Conservation (phyloP, 352 stramenopile genomes). For the Halophytophthora batemanensis region DNA sequence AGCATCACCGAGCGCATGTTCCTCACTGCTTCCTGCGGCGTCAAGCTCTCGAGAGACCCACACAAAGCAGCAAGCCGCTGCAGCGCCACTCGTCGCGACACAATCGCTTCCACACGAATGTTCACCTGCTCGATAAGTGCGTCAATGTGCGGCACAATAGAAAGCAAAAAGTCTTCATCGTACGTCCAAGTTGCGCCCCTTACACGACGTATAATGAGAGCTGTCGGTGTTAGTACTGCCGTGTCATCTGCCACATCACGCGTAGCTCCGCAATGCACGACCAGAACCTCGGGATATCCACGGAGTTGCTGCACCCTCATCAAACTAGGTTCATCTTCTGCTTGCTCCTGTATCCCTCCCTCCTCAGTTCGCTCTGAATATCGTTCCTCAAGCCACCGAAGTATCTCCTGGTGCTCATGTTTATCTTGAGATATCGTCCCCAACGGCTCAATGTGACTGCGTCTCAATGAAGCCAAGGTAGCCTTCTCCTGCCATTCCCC, state of each 20-base stretch:
- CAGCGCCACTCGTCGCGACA: conserved; percentile 27
- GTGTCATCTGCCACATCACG: conserved; percentile 30
- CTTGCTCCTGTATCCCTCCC: neutral
- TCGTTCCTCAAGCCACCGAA: conserved; percentile 8
- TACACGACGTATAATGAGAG: conserved; percentile 49
- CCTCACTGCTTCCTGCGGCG: conserved; percentile 13
- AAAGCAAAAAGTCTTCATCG: conserved; percentile 52
- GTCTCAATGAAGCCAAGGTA: conserved; percentile 4
- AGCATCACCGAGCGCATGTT: conserved; percentile 22
- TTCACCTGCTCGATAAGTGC: conserved; percentile 45
- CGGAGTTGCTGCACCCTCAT: conserved; percentile 9
- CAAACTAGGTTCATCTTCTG: neutral
- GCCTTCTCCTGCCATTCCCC: conserved; percentile 8
- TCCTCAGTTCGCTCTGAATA: neutral
- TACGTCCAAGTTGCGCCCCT: conserved; percentile 47
- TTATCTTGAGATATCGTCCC: neutral
- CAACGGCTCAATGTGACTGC: neutral
- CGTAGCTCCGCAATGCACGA: conserved; percentile 21
- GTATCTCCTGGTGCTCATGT: neutral
- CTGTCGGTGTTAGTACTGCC: conserved; percentile 16
- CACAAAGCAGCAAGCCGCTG: conserved; percentile 20
- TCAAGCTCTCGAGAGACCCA: conserved; percentile 9
- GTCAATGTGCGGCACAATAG: conserved; percentile 41
- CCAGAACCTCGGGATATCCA: conserved; percentile 14
- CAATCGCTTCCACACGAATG: conserved; percentile 42